Conservation (phyloP, 2,329 filamentous ascomycete genomes). For the Exophiala oligosperma region DNA sequence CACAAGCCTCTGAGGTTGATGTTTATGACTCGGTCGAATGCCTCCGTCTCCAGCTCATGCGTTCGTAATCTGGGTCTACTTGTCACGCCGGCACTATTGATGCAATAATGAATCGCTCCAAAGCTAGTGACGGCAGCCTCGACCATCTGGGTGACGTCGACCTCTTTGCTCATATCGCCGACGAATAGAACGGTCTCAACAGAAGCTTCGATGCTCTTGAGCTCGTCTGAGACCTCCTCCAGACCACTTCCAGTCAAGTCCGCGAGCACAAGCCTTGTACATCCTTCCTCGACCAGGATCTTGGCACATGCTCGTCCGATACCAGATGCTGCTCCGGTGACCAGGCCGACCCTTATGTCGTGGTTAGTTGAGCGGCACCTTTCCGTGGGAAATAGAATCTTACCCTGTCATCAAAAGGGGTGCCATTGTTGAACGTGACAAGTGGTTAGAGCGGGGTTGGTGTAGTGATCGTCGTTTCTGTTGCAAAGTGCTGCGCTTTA, state of each 20-base stretch:
- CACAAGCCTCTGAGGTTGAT: conserved; percentile 60
- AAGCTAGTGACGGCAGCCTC: conserved; percentile 59
- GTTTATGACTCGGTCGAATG: conserved; percentile 42
- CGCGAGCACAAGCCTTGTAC: conserved; percentile 20
- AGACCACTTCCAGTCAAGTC: conserved; percentile 15
- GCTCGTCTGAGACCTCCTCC: conserved; percentile 13
- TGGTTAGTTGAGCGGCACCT: conserved; percentile 3
- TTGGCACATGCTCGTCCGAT: conserved; percentile 24
- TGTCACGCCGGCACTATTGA: conserved; percentile 33
- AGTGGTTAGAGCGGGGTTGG: neutral
- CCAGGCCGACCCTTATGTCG: conserved; percentile 14
- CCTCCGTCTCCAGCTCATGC: conserved; percentile 26
- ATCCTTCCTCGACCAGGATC: conserved; percentile 23
- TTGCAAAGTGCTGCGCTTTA: neutral
- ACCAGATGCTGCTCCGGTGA: conserved; percentile 27
- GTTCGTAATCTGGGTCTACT: conserved; percentile 29
- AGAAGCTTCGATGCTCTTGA: conserved; percentile 9
- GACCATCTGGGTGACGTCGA: conserved; percentile 53
- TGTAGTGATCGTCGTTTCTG: neutral
- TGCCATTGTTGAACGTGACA: conserved; percentile 5
- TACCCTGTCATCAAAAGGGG: conserved; percentile 19
- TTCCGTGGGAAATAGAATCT: neutral
- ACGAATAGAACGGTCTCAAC: conserved; percentile 11
- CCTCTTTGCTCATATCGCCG: conserved; percentile 52
- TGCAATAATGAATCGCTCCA: conserved; percentile 37